These are phyloP conservation scores for Ogataea trehaloabstinens DNA, from an alignment of 805 yeast genomes.

Conservation along the genomic window DNA sequence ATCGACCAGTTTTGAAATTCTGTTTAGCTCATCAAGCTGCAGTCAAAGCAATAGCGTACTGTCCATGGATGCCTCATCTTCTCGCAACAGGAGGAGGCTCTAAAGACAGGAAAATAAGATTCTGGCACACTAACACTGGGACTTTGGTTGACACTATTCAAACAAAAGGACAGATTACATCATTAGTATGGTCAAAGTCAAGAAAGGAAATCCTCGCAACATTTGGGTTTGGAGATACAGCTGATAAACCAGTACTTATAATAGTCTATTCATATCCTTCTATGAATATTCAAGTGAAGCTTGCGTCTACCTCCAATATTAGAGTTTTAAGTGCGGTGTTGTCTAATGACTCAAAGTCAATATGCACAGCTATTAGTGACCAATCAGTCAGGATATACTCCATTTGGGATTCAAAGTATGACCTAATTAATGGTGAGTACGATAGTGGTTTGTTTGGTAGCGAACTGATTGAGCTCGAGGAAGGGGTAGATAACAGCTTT, in stretches of 20 bases:
- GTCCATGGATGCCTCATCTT: constrained; percentile 83
- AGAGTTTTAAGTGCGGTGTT: constrained; percentile 65
- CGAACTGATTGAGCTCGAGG: constrained; percentile 54
- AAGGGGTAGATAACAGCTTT: constrained; percentile 43
- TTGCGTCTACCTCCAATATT: constrained; percentile 47
- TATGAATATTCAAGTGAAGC: constrained; percentile 46
- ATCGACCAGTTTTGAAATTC: constrained; percentile 44
- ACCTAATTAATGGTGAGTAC: constrained; percentile 27
- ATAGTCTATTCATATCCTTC: constrained; percentile 67
- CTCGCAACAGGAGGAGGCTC: constrained; percentile 92
- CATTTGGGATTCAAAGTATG: constrained; percentile 58
- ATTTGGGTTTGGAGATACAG: constrained; percentile 68
- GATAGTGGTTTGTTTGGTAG: constrained; percentile 51
- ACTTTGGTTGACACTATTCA: constrained; percentile 56
- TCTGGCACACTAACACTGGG: constrained; percentile 85
- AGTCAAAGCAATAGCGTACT: constrained; percentile 83
- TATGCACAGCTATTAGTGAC: constrained; percentile 78
- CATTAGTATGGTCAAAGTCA: constrained; percentile 70
- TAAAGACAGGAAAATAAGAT: constrained; percentile 72
- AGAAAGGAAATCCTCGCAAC: constrained; percentile 70
- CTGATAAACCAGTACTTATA: constrained; percentile 49
- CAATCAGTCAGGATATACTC: constrained; percentile 73
- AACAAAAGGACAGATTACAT: constrained; percentile 75
- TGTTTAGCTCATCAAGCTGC: constrained; percentile 75
- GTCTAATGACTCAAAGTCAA: constrained; percentile 60